Evolutionary conservation across 2,329 filamentous ascomycete genomes (phyloP), one percentile per base, ranked within the genome.

Genomic region (Cladorrhinum sp.): DNA sequence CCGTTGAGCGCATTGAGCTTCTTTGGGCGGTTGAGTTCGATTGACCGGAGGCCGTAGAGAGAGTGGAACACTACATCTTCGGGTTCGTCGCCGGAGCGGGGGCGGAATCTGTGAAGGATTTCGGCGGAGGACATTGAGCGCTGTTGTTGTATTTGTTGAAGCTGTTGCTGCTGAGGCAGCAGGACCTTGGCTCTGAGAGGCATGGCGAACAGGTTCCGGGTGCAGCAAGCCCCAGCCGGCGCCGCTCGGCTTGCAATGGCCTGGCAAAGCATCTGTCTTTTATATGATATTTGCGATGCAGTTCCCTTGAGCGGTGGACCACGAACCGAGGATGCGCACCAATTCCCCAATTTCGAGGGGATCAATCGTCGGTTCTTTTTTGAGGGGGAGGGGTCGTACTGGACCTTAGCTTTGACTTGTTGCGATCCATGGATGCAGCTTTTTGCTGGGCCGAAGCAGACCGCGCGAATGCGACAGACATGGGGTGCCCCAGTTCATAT

Each of bases 51-150:
- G 65, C 95, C 95, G 76, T 95, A 96, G 69, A 89, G 83, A 72
- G 86, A 92, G 76, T 86, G 87, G 82, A 99, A 99, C 62, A 96
- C 81, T 67, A 99, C 95, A 84, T 99, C 95, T 73, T 96, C 88
- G 64, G 88, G 81, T 57, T 92, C 87, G 75, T 97, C 92, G 61
- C 78, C 83, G 23, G 82, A 80, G 57, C 84, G 79, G 68, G 89
- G 83, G 71, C 81, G 84, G 67, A 80, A 78, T 13, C 68, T 61
- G 13, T 69, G 60, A 54, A 59, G 25, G n/a, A 59, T 59, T 18
- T 64, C 25, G 60, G 61, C 55, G 27, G 74, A 76, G 51, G 76
- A 77, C 73, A 78, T 76, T 61, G 61, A 60, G 53, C 59, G 66
- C 53, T 50, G 52, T 57, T 58, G 62, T 25, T 32, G 45, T 52